Evolutionary conservation across 2,329 filamentous ascomycete species (phyloP).

Genomic region (Alternaria dauci): DNA sequence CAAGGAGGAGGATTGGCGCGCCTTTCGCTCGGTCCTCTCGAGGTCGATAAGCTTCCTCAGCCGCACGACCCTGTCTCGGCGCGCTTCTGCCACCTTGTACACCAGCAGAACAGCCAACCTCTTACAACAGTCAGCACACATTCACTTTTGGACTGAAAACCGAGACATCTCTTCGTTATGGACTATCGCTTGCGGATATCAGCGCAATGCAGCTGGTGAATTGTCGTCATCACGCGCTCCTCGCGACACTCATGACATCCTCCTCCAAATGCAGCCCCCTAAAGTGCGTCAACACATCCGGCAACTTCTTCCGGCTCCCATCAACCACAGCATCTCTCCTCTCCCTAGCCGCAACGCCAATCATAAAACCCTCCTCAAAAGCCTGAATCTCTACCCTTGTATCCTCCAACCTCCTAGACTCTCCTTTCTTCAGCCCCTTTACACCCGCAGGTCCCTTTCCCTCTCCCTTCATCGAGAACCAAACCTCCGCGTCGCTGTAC

Average conservation of each 20-base stretch:
- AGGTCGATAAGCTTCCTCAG: not conserved
- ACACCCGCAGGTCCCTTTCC: slow-evolving; percentile 14
- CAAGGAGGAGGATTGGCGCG: not conserved
- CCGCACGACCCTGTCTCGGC: not conserved
- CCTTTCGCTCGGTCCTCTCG: not conserved
- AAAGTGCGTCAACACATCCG: slow-evolving; percentile 53
- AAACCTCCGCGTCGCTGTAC: slow-evolving; percentile 60
- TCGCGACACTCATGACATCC: slow-evolving; percentile 49
- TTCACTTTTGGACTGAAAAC: too few relatives aligned
- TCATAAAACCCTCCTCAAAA: slow-evolving; percentile 66
- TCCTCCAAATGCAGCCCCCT: slow-evolving; percentile 57
- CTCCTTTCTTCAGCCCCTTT: slow-evolving; percentile 7
- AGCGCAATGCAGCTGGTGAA: not conserved
- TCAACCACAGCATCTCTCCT: slow-evolving; percentile 10
- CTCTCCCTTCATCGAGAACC: slow-evolving; percentile 54
- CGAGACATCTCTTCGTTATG: not conserved
- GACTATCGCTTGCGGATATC: not conserved
- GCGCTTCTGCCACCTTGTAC: not conserved
- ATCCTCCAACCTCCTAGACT: slow-evolving; percentile 52
- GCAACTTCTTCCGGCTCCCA: slow-evolving; percentile 41
- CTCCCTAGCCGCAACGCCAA: slow-evolving; percentile 62
- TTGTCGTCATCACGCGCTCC: slow-evolving; percentile 8
- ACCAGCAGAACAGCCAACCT: not conserved
- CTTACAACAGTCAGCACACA: too few relatives aligned
- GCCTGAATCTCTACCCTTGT: slow-evolving; percentile 66